Conservation (phyloP, 345 rosid genomes). For the Salix viminalis region DNA sequence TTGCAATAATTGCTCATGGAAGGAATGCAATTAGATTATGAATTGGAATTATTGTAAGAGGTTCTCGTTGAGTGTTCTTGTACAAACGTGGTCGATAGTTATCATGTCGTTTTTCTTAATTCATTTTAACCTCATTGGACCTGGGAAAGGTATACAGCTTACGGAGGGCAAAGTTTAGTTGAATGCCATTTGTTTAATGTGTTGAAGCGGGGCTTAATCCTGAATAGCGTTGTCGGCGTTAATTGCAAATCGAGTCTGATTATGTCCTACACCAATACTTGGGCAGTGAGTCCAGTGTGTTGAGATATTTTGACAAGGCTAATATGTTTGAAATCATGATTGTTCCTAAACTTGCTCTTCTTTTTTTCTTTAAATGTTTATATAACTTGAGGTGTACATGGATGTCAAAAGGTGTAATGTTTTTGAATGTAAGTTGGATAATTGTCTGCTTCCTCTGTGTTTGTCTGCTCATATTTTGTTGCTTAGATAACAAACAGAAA, state of each 20-base stretch:
- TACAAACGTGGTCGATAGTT: neutral
- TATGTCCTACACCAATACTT: neutral
- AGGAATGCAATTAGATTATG: neutral
- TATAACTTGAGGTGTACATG: neutral
- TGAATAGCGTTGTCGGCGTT: neutral
- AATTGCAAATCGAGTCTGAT: neutral
- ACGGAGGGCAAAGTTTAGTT: neutral
- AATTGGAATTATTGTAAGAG: neutral
- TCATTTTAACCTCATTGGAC: neutral
- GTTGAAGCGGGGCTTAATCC: neutral
- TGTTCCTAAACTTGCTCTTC: neutral
- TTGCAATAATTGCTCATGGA: neutral
- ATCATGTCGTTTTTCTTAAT: neutral
- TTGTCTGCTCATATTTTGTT: slow-evolving; percentile 26
- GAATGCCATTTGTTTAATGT: neutral
- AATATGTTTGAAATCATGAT: neutral
- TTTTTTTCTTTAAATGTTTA: neutral
- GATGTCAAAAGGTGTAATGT: neutral
- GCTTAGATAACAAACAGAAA: slow-evolving; percentile 35
- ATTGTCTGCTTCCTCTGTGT: neutral
- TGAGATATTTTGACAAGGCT: neutral
- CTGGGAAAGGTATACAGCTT: too few species aligned
- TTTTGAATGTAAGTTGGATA: neutral
- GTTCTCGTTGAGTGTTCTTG: neutral
- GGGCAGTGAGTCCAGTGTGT: neutral